phyloP scores from a whole-genome alignment of 2,329 filamentous ascomycete species.

The Phialophora tarda region DNA sequence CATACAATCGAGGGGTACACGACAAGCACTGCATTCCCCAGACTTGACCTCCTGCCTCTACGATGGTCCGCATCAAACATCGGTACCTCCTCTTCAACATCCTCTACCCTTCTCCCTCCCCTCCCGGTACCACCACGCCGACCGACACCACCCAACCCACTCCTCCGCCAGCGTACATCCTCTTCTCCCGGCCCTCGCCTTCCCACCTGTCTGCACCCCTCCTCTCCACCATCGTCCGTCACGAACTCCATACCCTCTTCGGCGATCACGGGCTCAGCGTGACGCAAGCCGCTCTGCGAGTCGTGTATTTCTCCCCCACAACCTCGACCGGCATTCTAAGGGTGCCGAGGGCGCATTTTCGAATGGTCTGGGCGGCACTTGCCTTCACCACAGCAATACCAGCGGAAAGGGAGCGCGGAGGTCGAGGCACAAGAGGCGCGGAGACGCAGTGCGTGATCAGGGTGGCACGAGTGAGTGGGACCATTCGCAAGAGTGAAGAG shows the following conservation, averaged over 20 bases:
- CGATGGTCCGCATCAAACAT: conserved; percentile 95
- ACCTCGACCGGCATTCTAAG: conserved; percentile 93
- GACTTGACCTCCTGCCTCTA: conserved; percentile 27
- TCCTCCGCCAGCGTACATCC: conserved; percentile 65
- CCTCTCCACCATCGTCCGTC: conserved; percentile 61
- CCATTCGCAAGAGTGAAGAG: conserved; percentile 88
- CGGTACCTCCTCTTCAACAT: conserved; percentile 95
- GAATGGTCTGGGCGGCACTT: conserved; percentile 87
- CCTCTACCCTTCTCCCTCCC: conserved; percentile 70
- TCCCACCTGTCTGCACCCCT: conserved; percentile 69
- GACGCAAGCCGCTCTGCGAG: conserved; percentile 53
- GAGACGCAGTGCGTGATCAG: conserved; percentile 69
- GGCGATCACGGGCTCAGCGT: conserved; percentile 79
- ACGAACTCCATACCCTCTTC: conserved; percentile 74
- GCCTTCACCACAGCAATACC: conserved; percentile 77
- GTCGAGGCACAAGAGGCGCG: not conserved
- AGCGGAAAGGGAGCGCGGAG: conserved; percentile 10
- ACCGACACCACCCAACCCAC: conserved; percentile 38
- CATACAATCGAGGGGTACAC: not conserved
- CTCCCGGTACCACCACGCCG: conserved; percentile 21
- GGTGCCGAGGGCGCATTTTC: conserved; percentile 79
- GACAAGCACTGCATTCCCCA: not conserved
- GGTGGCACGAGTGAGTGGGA: conserved; percentile 87
- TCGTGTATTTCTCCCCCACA: conserved; percentile 91
- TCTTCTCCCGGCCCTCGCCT: conserved; percentile 79